A percentile compares a stretch with the other conserved stretches of the same genome.
These are phyloP conservation scores for Clarkia xantiana DNA, from an alignment of 345 rosid genomes.

Conservation along the genomic window DNA sequence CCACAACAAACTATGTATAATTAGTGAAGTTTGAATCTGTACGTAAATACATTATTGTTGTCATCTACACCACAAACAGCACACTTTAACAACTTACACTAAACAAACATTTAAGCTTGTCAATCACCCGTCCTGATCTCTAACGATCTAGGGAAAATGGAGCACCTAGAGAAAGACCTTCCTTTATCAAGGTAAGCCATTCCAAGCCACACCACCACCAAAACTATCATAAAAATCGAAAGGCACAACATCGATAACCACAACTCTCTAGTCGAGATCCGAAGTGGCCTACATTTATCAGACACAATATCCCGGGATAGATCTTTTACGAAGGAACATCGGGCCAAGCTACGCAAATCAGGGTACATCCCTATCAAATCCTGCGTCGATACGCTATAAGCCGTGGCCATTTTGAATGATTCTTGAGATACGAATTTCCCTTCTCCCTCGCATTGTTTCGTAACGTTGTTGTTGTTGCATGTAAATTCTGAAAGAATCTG, in stretches of 20 bases:
- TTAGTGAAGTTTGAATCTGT: too few relatives aligned
- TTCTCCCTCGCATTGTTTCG: slow-evolving; percentile 17
- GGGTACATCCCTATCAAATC: slow-evolving; percentile 34
- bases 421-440: slow-evolving; percentile 35
- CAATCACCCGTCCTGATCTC: too few relatives aligned
- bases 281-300: slow-evolving; percentile 36
- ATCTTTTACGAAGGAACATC: slow-evolving; percentile 30
- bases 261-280: slow-evolving; percentile 16
- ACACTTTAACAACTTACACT: too few relatives aligned
- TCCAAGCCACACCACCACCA: slow-evolving; percentile 25
- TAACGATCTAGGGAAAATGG: slow-evolving; percentile 14
- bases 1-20: too few relatives aligned
- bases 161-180: slow-evolving; percentile 23
- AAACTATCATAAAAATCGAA: slow-evolving; percentile 30
- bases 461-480: slow-evolving; percentile 21
- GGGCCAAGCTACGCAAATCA: slow-evolving; percentile 30
- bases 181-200: slow-evolving; percentile 33
- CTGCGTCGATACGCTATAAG: slow-evolving; percentile 34
- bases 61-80: too few relatives aligned
- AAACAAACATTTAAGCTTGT: too few relatives aligned
- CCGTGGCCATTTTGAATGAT: slow-evolving; percentile 24
- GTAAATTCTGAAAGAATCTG: slow-evolving; percentile 42
- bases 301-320: slow-evolving; percentile 21
- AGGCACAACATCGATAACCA: slow-evolving; percentile 49
- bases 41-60: too few relatives aligned